Evolutionary conservation across 371 early-diverging fungal species (phyloP).

Genomic region (Mucor plumbeus): DNA sequence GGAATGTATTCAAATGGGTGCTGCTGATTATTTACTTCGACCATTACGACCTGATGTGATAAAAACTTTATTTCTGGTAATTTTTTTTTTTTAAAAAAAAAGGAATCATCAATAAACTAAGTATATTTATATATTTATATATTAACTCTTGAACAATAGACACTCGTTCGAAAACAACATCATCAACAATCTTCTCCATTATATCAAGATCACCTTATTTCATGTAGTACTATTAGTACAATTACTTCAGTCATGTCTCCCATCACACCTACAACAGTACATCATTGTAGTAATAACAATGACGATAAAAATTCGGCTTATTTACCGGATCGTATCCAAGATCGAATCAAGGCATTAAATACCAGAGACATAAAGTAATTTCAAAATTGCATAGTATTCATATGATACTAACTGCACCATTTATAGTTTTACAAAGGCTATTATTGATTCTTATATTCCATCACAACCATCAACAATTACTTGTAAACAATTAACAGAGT

Average conservation of each 20-base stretch:
- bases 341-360: conserved; percentile 26
- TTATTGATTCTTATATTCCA: conserved; percentile 23
- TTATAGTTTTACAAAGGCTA: conserved; percentile 17
- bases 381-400: background rate
- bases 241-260: conserved; percentile 28
- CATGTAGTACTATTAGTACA: conserved; percentile 27
- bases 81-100: conserved; percentile 12
- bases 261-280: conserved; percentile 21
- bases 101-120: background rate
- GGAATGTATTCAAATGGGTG: conserved; percentile 53
- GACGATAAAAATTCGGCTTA: conserved; percentile 13
- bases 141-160: conserved; percentile 9
- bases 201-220: conserved; percentile 26
- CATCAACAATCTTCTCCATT: conserved; percentile 14
- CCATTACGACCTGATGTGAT: conserved; percentile 55
- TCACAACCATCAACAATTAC: background rate
- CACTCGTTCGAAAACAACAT: conserved; percentile 4
- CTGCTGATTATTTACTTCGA: conserved; percentile 55
- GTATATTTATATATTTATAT: background rate
- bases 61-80: conserved; percentile 60
- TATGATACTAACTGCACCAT: too few relatives aligned
- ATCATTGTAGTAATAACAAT: background rate
- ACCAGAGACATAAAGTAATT: conserved; percentile 23
- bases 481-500: conserved; percentile 13
- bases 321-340: conserved; percentile 27